A percentile compares a stretch with the other conserved stretches of the same genome.
These are phyloP conservation scores for Sphagnurus paluster DNA, from an alignment of 1,284 basidiomycete genomes.

Conservation along the genomic window DNA sequence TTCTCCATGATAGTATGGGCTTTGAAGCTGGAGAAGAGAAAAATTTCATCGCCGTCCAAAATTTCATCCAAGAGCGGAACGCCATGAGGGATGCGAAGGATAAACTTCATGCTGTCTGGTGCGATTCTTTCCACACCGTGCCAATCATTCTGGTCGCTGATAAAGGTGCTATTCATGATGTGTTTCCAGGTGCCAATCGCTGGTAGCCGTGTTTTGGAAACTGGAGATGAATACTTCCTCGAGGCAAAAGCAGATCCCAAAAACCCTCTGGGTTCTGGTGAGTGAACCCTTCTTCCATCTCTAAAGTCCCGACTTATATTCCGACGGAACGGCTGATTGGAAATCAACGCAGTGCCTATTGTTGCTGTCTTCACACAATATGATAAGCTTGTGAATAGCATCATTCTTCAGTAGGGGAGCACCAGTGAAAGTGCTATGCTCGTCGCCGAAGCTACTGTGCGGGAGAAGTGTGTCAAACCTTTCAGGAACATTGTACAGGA, in stretches of 20 bases:
- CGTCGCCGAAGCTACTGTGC: no score
- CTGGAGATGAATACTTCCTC: conserved; percentile 26
- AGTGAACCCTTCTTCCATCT: no score
- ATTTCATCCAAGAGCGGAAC: conserved; percentile 22
- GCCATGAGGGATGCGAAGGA: conserved; percentile 21
- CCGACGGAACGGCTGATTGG: no score
- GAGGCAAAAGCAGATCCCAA: conserved; percentile 18
- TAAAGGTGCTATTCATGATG: conserved; percentile 1
- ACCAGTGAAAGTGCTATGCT: no score
- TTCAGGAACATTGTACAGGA: no score
- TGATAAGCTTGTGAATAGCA: conserved; percentile 21
- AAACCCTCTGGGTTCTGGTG: conserved; percentile 15
- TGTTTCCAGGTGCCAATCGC: conserved; percentile 21
- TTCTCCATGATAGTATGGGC: conserved; percentile 30
- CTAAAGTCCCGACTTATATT: no score
- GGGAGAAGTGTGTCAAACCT: no score
- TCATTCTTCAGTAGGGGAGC: conserved; percentile 15
- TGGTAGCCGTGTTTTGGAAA: conserved; percentile 24
- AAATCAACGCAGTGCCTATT: conserved; percentile 22
- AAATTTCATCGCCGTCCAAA: conserved; percentile 23
- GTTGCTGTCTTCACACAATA: conserved; percentile 31
- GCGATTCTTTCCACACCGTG: not conserved
- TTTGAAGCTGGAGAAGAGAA: conserved; percentile 25
- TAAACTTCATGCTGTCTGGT: conserved; percentile 30
- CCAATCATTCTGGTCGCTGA: no score